Percentiles rank a stretch among this genome's conserved stretches.
These are phyloP conservation scores for Mycena rosella DNA, from an alignment of 768 basidiomycete species.

Conservation along the genomic window DNA sequence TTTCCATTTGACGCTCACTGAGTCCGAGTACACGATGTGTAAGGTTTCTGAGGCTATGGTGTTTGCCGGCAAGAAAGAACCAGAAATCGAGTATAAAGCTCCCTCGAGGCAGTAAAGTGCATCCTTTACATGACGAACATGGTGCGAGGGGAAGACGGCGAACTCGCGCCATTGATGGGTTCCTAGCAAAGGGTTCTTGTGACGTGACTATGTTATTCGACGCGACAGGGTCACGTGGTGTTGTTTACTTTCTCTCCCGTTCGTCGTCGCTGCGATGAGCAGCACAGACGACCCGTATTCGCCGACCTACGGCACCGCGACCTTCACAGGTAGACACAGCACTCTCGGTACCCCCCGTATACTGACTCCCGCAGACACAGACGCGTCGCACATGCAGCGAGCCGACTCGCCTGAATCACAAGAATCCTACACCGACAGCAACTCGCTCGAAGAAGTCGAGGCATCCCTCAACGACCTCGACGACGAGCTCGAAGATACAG, in stretches of 20 bases:
- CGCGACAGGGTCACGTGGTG: conserved; percentile 25
- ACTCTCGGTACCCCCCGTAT: too few species aligned
- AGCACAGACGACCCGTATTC: conserved; percentile 53
- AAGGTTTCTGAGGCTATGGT: too few species aligned
- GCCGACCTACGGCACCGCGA: conserved; percentile 63
- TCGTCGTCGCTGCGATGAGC: conserved; percentile 26
- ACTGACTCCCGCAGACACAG: conserved; percentile 5
- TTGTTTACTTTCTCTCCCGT: conserved; percentile 23
- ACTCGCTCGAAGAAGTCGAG: conserved; percentile 81
- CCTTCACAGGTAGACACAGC: conserved; percentile 47
- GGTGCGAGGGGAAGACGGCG: too few species aligned
- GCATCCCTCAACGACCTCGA: conserved; percentile 75
- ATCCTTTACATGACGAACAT: too few species aligned
- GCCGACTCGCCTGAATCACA: conserved; percentile 34
- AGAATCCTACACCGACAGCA: conserved; percentile 62
- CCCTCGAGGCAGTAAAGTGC: too few species aligned
- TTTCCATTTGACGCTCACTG: too few species aligned
- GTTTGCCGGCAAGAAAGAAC: too few species aligned
- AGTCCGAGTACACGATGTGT: too few species aligned
- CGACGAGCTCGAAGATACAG: conserved; percentile 73
- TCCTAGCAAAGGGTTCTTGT: background rate
- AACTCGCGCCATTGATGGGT: too few species aligned
- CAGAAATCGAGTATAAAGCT: too few species aligned
- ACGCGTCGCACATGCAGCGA: background rate
- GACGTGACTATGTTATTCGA: background rate